Base-by-base conservation (phyloP, 148 eudicot species). In the Cornus florida region DNA sequence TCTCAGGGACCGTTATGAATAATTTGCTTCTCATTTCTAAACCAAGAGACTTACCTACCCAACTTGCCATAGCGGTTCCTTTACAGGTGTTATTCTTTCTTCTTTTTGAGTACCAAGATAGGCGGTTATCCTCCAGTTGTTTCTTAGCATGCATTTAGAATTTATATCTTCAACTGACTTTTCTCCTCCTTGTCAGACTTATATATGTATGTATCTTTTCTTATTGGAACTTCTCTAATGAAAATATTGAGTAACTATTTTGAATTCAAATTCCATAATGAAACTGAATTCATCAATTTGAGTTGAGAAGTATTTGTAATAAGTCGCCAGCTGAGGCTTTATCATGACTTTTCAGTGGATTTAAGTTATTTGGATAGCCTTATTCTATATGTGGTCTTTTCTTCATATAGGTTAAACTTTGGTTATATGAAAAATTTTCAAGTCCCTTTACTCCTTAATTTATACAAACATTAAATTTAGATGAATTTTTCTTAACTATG, bases 51-150 rank as follows among this genome's bases (percentile, higher is more conserved):
- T 75, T 94, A 71, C 91, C 97, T 33, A 39, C 77, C 56, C 86
- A 84, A 78, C 90, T 97, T 73, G 98, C 93, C 67, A 74, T 82
- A 77, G 89, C 90, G 76, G 91, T 97, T 70, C 98, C 99, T 23
- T 80, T 88, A 65, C 87, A 88, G 89, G 99, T 97, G 78, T 23
- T 77, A 3, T 69, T 57, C 19, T 70, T 70, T 32, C 9, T n/a
- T 75, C 6, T 14, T 22, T 53, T 31, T n/a, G 50, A 7, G 24
- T 77, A 7, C 78, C 17, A 31, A 13, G 46, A 31, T 64, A 17
- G 78, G 23, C 66, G 41, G 41, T 76, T 48, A 46, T 78, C 57
- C 74, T 57, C 32, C 23, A 46, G 48, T 69, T 31, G 56, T 60
- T 53, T 78, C 24, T 75, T 80, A 43, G 50, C 43, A n/a, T 50